Base-by-base conservation (phyloP, 2,329 filamentous ascomycete species). In the Phaeosphaeria sp. region DNA sequence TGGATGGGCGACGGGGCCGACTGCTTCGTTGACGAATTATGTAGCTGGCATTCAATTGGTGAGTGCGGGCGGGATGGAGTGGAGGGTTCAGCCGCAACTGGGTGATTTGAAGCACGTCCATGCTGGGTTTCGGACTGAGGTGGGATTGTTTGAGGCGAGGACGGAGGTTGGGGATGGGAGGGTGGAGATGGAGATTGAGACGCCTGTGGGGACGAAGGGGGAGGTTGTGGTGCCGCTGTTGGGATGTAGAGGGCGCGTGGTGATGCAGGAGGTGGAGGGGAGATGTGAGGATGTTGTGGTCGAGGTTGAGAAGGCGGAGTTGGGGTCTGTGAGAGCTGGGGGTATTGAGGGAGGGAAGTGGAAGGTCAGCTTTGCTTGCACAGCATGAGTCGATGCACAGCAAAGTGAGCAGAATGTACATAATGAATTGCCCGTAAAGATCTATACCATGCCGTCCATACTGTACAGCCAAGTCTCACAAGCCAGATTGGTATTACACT, bases 1-100 rank as follows among this genome's bases (percentile, higher is more conserved):
- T 54, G 81, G 82, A 2, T 85, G 82, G 83, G 75, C 80, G 0
- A 83, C 82, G 0, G 82, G 82, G 0, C 82, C 82, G 3, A 82
- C 81, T 1, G 75, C 72, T 1, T 77, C 77, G 0, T 62, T 84
- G 46, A 81, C 78, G 2, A 71, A 75, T 61, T 76, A 78, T 54
- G 72, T 77, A 1, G 80, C 80, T 0, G 81, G 78, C 0, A 61
- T 84, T 23, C 77, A 77, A 53, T 61, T 81, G 6, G 63, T 73
- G 1, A 77, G 68, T 3, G 69, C 75, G 0, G 75, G 72, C 5
- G 78, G 79, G 0, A 64, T 57, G 49, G 75, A 65, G 1, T 81
- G 78, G 78, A 53, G 62, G 1, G 70, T 79, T 54, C 69, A 69
- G 2, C 79, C 79, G 6, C 64, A 65, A 13, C 67, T 77, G 2